Evolutionary conservation across 1,284 basidiomycete genomes (phyloP), one percentile per base, ranked within the genome.

Genomic region (Trametes polyzona): DNA sequence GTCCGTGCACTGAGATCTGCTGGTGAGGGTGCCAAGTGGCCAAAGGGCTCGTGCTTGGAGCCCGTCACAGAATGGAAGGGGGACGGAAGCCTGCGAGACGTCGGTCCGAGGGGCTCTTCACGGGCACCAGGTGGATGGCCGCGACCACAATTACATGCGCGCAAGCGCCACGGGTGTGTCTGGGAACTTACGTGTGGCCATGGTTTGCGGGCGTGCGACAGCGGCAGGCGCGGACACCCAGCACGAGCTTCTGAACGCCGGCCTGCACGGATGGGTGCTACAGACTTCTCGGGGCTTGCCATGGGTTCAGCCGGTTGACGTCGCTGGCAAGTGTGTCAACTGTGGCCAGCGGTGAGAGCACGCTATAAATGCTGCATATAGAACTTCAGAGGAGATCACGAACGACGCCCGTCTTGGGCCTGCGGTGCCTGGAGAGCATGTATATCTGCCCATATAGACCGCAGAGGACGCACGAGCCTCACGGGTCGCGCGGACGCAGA

Each of bases 171-270:
- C 40, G 40, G 32, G 52, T 46, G 23, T 41, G 59, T 42, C 55
- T 61, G 41, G 48, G 36, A 55, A 48, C 49, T 61, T 57, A 58
- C 59, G 55, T 61, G 33, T 47, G 36, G n/a, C n/a, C n/a, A n/a
- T n/a, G 11, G n/a, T 16, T 37, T 36, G 36, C 43, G 19, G 21
- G 49, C 21, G 10, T 23, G 32, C 33, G 29, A 32, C 41, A 36
- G 50, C 55, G 55, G 47, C 24, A 26, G 36, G 33, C 29, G 30
- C 47, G 52, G 51, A 27, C 47, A 51, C 49, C 48, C 43, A 43
- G 55, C 59, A 40, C 52, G 52, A 57, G 23, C 29, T 23, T 21
- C 37, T 48, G 50, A 50, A 36, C n/a, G 44, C 48, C 47, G 59
- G 24, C 35, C 40, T 29, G 47, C 42, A 43, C 35, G 41, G 21